Conservation (phyloP, 2,329 filamentous ascomycete species). For the Alternaria sp. region DNA sequence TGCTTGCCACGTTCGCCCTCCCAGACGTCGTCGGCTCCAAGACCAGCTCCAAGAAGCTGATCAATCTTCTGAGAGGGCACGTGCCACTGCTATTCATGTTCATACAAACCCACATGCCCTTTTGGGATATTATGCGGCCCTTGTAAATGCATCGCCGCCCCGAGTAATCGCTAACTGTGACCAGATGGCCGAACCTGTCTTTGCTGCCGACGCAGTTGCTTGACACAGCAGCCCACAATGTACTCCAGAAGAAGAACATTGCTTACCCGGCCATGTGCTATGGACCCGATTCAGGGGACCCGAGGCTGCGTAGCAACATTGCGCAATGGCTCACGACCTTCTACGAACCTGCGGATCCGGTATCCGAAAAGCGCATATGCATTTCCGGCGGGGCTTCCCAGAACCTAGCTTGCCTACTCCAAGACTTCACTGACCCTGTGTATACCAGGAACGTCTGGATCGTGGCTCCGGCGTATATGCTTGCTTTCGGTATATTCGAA, state of each 20-base stretch:
- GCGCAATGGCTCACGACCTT: slow-evolving; percentile 74
- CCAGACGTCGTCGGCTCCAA: slow-evolving; percentile 44
- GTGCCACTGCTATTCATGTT: slow-evolving; percentile 23
- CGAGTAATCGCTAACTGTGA: slow-evolving; percentile 29
- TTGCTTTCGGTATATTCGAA: slow-evolving; percentile 85
- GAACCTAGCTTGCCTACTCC: slow-evolving; percentile 77
- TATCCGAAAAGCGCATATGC: slow-evolving; percentile 70
- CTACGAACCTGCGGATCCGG: slow-evolving; percentile 60
- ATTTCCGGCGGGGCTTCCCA: slow-evolving; percentile 88
- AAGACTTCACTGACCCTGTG: slow-evolving; percentile 80
- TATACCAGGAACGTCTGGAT: slow-evolving; percentile 82
- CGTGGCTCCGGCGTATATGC: slow-evolving; percentile 81
- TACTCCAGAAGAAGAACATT: slow-evolving; percentile 67
- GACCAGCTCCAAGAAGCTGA: slow-evolving; percentile 44
- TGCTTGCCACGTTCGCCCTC: slow-evolving; percentile 30
- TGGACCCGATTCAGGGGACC: slow-evolving; percentile 74
- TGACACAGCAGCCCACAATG: slow-evolving; percentile 65
- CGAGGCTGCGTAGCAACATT: slow-evolving; percentile 67
- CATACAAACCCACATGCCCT: slow-evolving; percentile 19
- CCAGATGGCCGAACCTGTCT: slow-evolving; percentile 70
- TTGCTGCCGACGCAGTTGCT: slow-evolving; percentile 73
- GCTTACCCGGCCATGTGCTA: slow-evolving; percentile 75
- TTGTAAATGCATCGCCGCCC: slow-evolving; percentile 13
- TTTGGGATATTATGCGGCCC: slow-evolving; percentile 27
- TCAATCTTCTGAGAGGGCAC: slow-evolving; percentile 50